phyloP scores from a whole-genome alignment of 176 grass and related monocot species.

The Themeda triandra region DNA sequence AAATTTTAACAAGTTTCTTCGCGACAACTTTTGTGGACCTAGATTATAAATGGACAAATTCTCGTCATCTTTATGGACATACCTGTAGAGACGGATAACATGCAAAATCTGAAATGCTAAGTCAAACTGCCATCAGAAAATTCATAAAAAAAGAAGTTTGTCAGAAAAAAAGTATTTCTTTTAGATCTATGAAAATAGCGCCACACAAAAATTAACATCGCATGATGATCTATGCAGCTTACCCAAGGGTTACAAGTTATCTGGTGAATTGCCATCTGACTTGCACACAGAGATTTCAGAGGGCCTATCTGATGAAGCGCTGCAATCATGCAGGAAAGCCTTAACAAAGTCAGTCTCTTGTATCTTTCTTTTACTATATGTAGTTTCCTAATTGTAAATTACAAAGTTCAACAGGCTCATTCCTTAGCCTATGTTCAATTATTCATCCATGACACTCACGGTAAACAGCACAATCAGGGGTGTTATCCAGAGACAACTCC shows the following conservation, averaged over 20 bases:
- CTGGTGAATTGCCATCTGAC: neutral
- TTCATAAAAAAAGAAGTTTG: no score
- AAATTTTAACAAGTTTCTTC: neutral
- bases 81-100: no score
- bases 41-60: no score
- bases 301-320: conserved; percentile 19
- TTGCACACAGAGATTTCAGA: conserved; percentile 26
- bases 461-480: neutral
- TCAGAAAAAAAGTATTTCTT: no score
- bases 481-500: conserved; percentile 18
- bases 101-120: no score
- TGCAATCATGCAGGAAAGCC: conserved; percentile 24
- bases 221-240: conserved; percentile 30
- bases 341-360: conserved; percentile 24
- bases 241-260: conserved; percentile 40
- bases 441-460: neutral
- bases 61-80: no score
- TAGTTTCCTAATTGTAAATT: neutral
- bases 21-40: no score
- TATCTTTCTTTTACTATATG: neutral
- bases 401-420: neutral
- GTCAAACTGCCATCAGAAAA: no score
- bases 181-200: no score
- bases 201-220: no score
- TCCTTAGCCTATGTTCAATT: neutral